Evolutionary conservation across 2,329 filamentous ascomycete species (phyloP).

Genomic region (Diaporthe citriasiana): DNA sequence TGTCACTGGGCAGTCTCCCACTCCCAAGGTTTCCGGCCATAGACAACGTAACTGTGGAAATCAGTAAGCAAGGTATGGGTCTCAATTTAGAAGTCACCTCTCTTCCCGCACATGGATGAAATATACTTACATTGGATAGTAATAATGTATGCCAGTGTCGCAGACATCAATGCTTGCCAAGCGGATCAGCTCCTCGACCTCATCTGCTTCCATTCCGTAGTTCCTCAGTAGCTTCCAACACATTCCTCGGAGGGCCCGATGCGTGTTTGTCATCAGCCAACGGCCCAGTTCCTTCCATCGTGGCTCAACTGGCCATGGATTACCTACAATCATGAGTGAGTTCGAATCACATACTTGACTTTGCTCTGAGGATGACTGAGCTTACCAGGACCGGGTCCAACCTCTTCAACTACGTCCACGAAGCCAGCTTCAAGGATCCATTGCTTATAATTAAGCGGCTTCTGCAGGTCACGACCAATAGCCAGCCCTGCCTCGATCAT

Average conservation of each 20-base stretch:
- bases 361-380: no score
- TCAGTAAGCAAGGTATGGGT: conserved; percentile 44
- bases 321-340: conserved; percentile 43
- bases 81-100: neutral
- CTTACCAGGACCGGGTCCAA: conserved; percentile 16
- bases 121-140: conserved; percentile 8
- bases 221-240: conserved; percentile 48
- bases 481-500: conserved; percentile 6
- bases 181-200: conserved; percentile 47
- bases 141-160: conserved; percentile 16
- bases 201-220: conserved; percentile 47
- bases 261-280: conserved; percentile 50
- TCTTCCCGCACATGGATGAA: neutral
- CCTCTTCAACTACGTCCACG: conserved; percentile 49
- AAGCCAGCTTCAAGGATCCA: conserved; percentile 50
- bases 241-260: conserved; percentile 48
- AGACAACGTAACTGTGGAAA: conserved; percentile 44
- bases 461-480: conserved; percentile 43
- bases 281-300: conserved; percentile 48
- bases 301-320: conserved; percentile 49
- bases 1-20: no score
- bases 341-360: no score
- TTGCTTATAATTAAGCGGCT: conserved; percentile 45
- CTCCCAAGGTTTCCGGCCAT: conserved; percentile 40
- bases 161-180: conserved; percentile 44